Base-by-base conservation (phyloP, 257 asterid genomes). In the Solanum habrochaites region DNA sequence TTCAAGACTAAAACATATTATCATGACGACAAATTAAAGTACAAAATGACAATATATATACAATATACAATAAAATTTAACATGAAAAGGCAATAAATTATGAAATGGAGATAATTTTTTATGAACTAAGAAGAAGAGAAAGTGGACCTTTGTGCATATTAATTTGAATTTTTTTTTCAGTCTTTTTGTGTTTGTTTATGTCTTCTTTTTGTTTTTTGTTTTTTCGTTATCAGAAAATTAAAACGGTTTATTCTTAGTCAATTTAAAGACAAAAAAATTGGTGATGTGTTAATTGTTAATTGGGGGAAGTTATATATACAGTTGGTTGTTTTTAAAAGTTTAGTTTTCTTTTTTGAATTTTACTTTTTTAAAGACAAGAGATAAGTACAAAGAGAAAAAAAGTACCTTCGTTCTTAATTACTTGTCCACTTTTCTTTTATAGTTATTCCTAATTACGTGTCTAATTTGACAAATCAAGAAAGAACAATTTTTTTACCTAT, bases 401-500 rank as follows among this genome's bases (percentile, higher is more conserved):
- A 31, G 32, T 31, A 31, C 1, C 1, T 32, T 5, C 5, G 5
- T 32, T 1, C 1, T 5, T 32, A 32, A 32, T 32, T 4, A 32
- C 1, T 32, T 4, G 5, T 32, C 0, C 5, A 5, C 3, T 32
- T 32, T 32, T 0, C 5, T 32, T 32, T 32, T 32, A 32, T 32
- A 3, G 35, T 32, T 32, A 4, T 32, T 0, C 1, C 5, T 32
- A 32, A 32, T 3, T 32, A 32, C 1, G 0, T 32, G 5, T 32
- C 0, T 0, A 32, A 4, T 32, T 32, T 32, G 5, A 32, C 35
- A 32, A 32, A 32, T 32, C 0, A 32, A 32, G 0, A 32, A 32
- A 32, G 0, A 1, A 32, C 1, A 32, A 32, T 32, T 32, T 32
- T 32, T 32, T 32, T 32, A 32, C 1, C 35, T 32, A 32, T 32